Evolutionary conservation across 495 filamentous ascomycete genomes (phyloP).

Genomic region (Immersiella caudata): DNA sequence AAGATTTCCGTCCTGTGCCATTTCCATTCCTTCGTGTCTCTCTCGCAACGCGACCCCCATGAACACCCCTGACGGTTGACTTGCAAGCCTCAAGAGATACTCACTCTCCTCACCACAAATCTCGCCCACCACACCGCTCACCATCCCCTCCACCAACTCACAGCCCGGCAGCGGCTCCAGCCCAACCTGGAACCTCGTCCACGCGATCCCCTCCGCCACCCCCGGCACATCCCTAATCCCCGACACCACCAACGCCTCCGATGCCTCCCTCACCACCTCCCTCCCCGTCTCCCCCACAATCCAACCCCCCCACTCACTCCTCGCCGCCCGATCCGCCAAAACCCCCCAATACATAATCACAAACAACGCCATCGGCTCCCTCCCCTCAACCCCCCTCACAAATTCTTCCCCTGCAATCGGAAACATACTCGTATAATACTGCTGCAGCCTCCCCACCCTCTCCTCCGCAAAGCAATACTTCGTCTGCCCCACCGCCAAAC

Average conservation of each 20-base stretch:
- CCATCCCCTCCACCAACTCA: not conserved
- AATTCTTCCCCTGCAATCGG: constrained; percentile 8
- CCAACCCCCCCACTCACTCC: not conserved
- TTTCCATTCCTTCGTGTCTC: too few relatives aligned
- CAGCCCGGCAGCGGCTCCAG: constrained; percentile 5
- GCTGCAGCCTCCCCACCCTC: not conserved
- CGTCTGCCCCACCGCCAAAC: constrained; percentile 11
- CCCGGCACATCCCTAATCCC: not conserved
- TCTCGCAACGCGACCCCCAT: too few relatives aligned
- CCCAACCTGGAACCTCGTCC: constrained; percentile 10
- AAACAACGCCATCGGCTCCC: constrained; percentile 17
- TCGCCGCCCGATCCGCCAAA: not conserved
- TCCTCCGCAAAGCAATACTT: constrained; percentile 19
- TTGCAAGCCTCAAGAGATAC: not conserved
- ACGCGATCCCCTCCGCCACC: constrained; percentile 13
- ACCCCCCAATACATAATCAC: constrained; percentile 16
- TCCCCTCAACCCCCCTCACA: not conserved
- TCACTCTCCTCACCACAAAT: not conserved
- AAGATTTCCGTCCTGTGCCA: too few relatives aligned
- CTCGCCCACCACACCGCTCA: not conserved
- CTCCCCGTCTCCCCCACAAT: not conserved
- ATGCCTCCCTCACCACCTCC: not conserved
- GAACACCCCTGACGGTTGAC: too few relatives aligned
- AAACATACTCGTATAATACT: not conserved
- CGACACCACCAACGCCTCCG: not conserved